Percentiles rank a stretch among this genome's conserved stretches.
These are phyloP conservation scores for Colletotrichum sp. DNA, from an alignment of 2,329 filamentous ascomycete species.

Conservation along the genomic window DNA sequence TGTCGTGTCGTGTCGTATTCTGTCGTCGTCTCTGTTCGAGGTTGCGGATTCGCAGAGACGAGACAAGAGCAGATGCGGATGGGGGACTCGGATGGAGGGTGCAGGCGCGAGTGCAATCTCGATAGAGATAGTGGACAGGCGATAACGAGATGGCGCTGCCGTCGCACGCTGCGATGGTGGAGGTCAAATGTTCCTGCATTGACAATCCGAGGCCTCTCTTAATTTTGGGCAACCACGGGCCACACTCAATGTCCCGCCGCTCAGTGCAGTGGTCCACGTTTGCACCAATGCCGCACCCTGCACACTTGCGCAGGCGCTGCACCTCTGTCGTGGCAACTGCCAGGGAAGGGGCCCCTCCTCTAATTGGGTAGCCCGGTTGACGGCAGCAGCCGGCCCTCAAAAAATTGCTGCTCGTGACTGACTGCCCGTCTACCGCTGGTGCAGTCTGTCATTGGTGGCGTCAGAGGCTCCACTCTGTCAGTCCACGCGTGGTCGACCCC, in stretches of 20 bases:
- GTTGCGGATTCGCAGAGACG: neutral
- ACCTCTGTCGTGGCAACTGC: conserved; percentile 12
- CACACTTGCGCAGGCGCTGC: neutral
- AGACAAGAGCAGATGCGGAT: neutral
- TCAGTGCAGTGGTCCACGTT: neutral
- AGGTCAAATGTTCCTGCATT: conserved; percentile 18
- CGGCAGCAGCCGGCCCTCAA: neutral
- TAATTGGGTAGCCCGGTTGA: neutral
- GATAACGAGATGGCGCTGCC: neutral
- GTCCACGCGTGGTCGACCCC: neutral
- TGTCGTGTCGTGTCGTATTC: neutral
- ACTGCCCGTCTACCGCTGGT: neutral
- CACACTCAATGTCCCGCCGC: neutral
- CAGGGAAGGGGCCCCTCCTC: neutral
- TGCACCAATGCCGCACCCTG: neutral
- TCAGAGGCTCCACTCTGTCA: neutral
- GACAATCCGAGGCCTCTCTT: conserved; percentile 12
- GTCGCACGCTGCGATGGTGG: conserved; percentile 10
- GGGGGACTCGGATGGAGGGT: neutral
- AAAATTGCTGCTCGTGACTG: neutral
- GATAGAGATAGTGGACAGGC: neutral
- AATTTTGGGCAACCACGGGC: conserved; percentile 18
- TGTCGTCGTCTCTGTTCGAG: neutral
- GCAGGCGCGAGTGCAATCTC: neutral
- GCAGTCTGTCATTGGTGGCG: neutral